phyloP scores from a whole-genome alignment of 805 yeast genomes.

The Metschnikowia vanudenii region DNA sequence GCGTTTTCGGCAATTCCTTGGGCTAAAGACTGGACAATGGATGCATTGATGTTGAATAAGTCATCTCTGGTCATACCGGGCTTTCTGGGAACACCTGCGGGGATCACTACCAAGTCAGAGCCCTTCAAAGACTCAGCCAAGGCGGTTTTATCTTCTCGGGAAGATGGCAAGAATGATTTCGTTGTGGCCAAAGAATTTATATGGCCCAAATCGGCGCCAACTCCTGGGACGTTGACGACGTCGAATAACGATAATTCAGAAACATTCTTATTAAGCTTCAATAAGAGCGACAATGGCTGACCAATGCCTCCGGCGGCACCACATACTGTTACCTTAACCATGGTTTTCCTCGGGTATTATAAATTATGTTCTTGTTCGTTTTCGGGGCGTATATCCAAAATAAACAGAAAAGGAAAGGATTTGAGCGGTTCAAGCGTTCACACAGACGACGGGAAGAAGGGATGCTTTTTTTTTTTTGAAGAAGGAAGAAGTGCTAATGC shows the following conservation, averaged over 20 bases:
- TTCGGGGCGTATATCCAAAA: too few relatives aligned
- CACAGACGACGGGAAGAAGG: too few relatives aligned
- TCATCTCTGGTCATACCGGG: constrained; percentile 96
- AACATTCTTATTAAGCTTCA: constrained; percentile 65
- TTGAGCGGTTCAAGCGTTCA: too few relatives aligned
- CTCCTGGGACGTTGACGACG: constrained; percentile 82
- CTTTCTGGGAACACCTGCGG: constrained; percentile 91
- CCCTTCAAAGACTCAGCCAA: constrained; percentile 46
- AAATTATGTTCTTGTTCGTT: background rate
- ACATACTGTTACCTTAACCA: constrained; percentile 74
- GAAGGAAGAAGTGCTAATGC: too few relatives aligned
- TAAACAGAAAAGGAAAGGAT: too few relatives aligned
- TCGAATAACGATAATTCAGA: constrained; percentile 75
- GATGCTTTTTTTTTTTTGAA: too few relatives aligned
- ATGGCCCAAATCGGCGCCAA: constrained; percentile 84
- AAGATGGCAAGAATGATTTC: constrained; percentile 59
- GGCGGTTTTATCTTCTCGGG: constrained; percentile 46
- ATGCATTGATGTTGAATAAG: constrained; percentile 78
- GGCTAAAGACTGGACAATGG: constrained; percentile 72
- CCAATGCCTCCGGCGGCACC: constrained; percentile 98
- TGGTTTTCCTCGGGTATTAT: constrained; percentile 10
- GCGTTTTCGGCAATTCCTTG: constrained; percentile 70
- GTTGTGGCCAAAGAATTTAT: constrained; percentile 68
- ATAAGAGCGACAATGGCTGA: constrained; percentile 80
- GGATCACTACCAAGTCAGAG: constrained; percentile 54